Percentiles rank a stretch among this genome's conserved stretches.
These are phyloP conservation scores for Tricholoma sp. DNA, from an alignment of 768 basidiomycete genomes.

Conservation along the genomic window DNA sequence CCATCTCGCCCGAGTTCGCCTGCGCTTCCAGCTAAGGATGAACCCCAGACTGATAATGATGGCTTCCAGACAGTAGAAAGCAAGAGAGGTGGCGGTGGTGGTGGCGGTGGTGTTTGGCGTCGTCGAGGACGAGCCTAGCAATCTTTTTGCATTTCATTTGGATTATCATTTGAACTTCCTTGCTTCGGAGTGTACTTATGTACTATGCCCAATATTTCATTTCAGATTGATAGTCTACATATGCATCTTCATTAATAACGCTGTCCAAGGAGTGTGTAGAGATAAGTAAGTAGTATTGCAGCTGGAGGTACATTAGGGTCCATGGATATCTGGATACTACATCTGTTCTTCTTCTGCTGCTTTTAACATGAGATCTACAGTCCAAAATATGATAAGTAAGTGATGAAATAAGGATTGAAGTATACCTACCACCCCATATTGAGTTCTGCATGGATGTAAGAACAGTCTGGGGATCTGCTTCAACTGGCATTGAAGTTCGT, in stretches of 20 bases:
- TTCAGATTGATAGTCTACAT: conserved; percentile 11
- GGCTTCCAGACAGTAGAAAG: conserved; percentile 62
- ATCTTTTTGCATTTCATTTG: background rate
- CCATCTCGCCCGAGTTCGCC: conserved; percentile 32
- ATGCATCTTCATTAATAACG: conserved; percentile 9
- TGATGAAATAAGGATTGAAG: background rate
- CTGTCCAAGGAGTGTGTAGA: conserved; percentile 5
- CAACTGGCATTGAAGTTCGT: conserved; percentile 31
- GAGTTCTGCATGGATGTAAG: conserved; percentile 59
- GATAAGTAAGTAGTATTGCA: conserved; percentile 5
- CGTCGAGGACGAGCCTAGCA: conserved; percentile 16
- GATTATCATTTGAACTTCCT: background rate
- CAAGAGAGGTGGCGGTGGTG: conserved; percentile 7
- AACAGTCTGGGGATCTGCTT: conserved; percentile 43
- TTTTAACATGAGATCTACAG: conserved; percentile 36
- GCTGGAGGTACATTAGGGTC: conserved; percentile 1
- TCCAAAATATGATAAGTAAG: conserved; percentile 14
- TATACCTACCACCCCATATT: conserved; percentile 64
- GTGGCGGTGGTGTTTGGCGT: conserved; percentile 24
- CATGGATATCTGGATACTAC: conserved; percentile 8
- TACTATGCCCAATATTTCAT: background rate
- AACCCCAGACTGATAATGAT: conserved; percentile 52
- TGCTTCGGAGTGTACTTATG: background rate
- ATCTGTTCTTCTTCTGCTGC: conserved; percentile 34
- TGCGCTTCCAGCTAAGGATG: conserved; percentile 31